Evolutionary conservation across 768 basidiomycete species (phyloP), one percentile per base, ranked within the genome.

Genomic region (Tricholoma sp.): DNA sequence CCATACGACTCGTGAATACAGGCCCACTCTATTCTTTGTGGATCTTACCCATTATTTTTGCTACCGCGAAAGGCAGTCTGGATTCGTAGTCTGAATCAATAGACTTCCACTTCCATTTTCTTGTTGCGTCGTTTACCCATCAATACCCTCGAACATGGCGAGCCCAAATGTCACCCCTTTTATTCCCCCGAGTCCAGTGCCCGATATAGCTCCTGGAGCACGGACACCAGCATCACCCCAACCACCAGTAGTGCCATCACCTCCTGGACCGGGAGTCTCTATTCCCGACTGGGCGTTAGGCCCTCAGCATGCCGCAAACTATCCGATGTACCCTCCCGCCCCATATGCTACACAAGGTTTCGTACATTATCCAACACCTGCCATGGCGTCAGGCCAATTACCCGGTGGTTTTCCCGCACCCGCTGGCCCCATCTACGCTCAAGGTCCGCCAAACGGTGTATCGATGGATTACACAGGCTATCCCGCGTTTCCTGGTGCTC

Each of bases 271-370:
- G 15, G 60, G 62, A 18, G 67, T 70, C 3, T 54, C 55, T 13
- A 56, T 65, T 7, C 67, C 70, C 1, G 49, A 63, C 24, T 78
- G 76, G 76, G 62, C 67, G 8, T 56, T 66, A 8, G 63, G 66
- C 6, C 67, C 72, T 44, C 72, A 69, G 54, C 62, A 66, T 1
- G 66, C 73, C 0, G 69, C 66, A 45, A 63, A 65, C 45, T 78
- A 75, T 54, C 75, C 77, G 9, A 66, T 65, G 34, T 77, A 77
- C 54, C 72, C 74, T 1, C 55, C 59, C 13, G 70, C 75, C 12
- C 76, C 76, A 4, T 74, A 73, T 34, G 73, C 69, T 36, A 51
- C 63, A 2, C 70, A 72, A 6, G 73, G 73, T 1, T 77, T 72
- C 51, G 72, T 78, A 24, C n/a, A n/a, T n/a, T 76, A 76, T 1